phyloP scores from a whole-genome alignment of 1,139 yeast species.

The Magnusiomyces suaveolens region DNA sequence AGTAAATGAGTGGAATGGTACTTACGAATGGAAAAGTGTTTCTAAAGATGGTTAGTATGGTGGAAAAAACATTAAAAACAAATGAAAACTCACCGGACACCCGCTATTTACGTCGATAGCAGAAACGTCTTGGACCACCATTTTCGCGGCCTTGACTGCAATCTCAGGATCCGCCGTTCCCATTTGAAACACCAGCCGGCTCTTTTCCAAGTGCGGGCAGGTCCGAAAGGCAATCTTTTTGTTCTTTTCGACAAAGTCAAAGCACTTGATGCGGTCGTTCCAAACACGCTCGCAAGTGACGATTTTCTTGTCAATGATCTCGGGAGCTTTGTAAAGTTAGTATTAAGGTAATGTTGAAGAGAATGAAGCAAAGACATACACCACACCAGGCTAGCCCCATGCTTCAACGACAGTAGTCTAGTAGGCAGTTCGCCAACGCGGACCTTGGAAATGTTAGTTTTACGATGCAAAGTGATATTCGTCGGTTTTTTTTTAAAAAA shows the following conservation, averaged over 20 bases:
- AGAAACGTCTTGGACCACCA: conserved; percentile 75
- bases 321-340: conserved; percentile 44
- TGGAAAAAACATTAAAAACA: conserved; percentile 11
- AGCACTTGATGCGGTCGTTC: conserved; percentile 35
- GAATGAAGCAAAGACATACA: conserved; percentile 27
- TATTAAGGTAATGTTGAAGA: neutral
- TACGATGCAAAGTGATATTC: conserved; percentile 1
- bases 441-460: conserved; percentile 34
- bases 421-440: conserved; percentile 91
- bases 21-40: conserved; percentile 48
- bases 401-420: conserved; percentile 60
- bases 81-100: conserved; percentile 63
- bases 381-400: conserved; percentile 96
- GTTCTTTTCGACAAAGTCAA: conserved; percentile 35
- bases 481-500: neutral
- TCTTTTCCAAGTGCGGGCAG: conserved; percentile 48
- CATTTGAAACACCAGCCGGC: conserved; percentile 70
- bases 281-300: conserved; percentile 55
- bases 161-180: conserved; percentile 78
- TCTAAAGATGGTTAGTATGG: conserved; percentile 6
- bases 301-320: conserved; percentile 77
- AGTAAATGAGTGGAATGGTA: too few relatives aligned
- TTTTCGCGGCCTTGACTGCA: conserved; percentile 78
- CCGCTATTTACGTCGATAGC: conserved; percentile 94
- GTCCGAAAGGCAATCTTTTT: conserved; percentile 63